Conservation (phyloP, 352 stramenopile species). For the Globisporangium sylvaticum region DNA sequence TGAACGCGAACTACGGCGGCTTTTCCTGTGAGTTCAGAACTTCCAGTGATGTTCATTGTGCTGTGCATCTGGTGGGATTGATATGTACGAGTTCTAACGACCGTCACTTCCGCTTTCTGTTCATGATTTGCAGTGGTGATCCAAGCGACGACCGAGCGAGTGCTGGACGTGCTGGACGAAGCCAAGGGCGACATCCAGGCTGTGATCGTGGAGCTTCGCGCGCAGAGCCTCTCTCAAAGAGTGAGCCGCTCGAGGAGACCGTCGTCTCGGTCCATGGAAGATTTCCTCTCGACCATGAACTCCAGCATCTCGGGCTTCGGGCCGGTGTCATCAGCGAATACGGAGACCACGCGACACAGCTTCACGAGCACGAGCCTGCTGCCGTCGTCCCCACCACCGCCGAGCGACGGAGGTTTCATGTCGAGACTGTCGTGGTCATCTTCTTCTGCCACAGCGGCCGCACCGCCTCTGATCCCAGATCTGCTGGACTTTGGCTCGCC, state of each 20-base stretch:
- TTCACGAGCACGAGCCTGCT: constrained; percentile 27
- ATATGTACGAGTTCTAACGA: not conserved
- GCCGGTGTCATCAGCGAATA: constrained; percentile 8
- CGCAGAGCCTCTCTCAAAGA: constrained; percentile 40
- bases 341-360: constrained; percentile 3
- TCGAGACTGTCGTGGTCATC: constrained; percentile 15
- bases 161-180: constrained; percentile 70
- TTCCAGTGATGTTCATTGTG: not conserved
- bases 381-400: constrained; percentile 27
- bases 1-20: constrained; percentile 84
- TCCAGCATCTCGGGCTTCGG: constrained; percentile 30
- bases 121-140: constrained; percentile 53
- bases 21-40: constrained; percentile 51
- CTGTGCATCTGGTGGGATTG: not conserved
- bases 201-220: constrained; percentile 55
- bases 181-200: constrained; percentile 59
- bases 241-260: constrained; percentile 36
- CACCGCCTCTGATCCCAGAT: constrained; percentile 7
- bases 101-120: not conserved
- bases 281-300: constrained; percentile 64
- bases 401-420: constrained; percentile 14
- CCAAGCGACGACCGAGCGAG: constrained; percentile 62
- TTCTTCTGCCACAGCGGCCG: not conserved
- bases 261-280: constrained; percentile 60
- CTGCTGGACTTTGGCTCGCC: constrained; percentile 14